These are phyloP conservation scores for Corchorus capsularis DNA, from an alignment of 345 rosid genomes.

Conservation along the genomic window DNA sequence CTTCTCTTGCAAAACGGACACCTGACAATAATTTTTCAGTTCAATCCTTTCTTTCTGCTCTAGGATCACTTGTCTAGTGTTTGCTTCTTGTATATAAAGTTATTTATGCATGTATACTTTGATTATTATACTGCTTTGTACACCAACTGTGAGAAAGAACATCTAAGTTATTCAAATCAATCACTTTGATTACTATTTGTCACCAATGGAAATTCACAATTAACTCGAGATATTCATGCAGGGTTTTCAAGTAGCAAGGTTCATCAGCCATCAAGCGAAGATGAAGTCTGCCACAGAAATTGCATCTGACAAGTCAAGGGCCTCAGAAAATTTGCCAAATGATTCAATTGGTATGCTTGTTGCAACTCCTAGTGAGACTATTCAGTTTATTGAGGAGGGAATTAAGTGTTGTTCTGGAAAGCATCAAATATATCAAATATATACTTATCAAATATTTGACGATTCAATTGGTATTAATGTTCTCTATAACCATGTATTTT, in stretches of 20 bases:
- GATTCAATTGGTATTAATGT: too few relatives aligned
- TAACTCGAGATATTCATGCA: conserved; percentile 23
- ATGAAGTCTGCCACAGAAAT: conserved; percentile 50
- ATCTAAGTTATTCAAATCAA: too few relatives aligned
- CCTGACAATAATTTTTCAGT: background rate
- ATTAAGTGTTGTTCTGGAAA: conserved; percentile 20
- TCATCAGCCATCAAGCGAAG: conserved; percentile 54
- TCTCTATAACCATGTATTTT: too few relatives aligned
- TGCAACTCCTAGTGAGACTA: conserved; percentile 32
- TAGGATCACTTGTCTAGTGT: background rate
- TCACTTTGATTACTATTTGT: too few relatives aligned
- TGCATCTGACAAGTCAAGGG: conserved; percentile 48
- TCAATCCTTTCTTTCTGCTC: background rate
- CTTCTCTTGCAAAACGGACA: background rate
- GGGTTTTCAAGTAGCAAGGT: conserved; percentile 59
- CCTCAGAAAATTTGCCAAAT: conserved; percentile 46
- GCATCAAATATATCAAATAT: conserved; percentile 41
- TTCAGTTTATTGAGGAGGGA: conserved; percentile 34
- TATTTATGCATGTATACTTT: background rate
- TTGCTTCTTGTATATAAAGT: too few relatives aligned
- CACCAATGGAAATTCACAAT: conserved; percentile 5
- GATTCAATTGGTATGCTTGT: conserved; percentile 59
- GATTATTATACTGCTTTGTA: background rate
- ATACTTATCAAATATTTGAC: too few relatives aligned
- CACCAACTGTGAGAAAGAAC: background rate